These are phyloP conservation scores for Triticum urartu DNA, from an alignment of 176 grass and related monocot genomes.

Conservation along the genomic window DNA sequence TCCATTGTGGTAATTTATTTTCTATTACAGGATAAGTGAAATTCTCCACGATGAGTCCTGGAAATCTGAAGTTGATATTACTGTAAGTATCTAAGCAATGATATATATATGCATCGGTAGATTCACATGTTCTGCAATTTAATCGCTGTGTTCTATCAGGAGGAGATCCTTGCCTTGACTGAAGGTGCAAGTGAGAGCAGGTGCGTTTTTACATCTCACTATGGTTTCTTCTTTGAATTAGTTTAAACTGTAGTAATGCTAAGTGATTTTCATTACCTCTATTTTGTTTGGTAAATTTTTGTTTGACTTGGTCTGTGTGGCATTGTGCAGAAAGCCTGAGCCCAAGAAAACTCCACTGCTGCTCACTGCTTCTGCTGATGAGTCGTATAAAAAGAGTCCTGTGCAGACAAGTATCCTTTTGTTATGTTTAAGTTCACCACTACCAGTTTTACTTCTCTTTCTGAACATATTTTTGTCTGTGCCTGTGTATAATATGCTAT, in stretches of 20 bases:
- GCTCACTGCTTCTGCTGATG: slow-evolving; percentile 60
- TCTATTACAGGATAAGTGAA: slow-evolving; percentile 70
- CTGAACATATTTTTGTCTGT: neutral
- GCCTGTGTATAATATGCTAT: slow-evolving; percentile 5
- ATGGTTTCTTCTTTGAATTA: neutral
- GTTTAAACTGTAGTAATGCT: neutral
- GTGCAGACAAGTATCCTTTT: slow-evolving; percentile 49
- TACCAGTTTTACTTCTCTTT: neutral
- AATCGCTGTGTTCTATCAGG: slow-evolving; percentile 52
- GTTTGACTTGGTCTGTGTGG: slow-evolving; percentile 23
- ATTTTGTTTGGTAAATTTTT: slow-evolving; percentile 6
- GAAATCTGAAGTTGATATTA: slow-evolving; percentile 60
- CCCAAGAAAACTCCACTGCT: slow-evolving; percentile 60
- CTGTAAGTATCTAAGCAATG: slow-evolving; percentile 60
- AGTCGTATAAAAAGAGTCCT: slow-evolving; percentile 62
- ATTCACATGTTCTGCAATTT: slow-evolving; percentile 26
- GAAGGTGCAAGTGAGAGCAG: slow-evolving; percentile 63
- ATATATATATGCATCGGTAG: neutral
- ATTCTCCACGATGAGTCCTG: slow-evolving; percentile 62
- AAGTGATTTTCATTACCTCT: slow-evolving; percentile 15
- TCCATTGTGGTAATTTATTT: slow-evolving; percentile 19
- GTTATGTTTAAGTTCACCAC: slow-evolving; percentile 4
- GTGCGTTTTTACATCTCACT: slow-evolving; percentile 24
- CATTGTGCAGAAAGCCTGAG: slow-evolving; percentile 50
- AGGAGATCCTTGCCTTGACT: slow-evolving; percentile 68